Conservation (phyloP, 1,284 basidiomycete genomes). For the Wallemia hederae region DNA sequence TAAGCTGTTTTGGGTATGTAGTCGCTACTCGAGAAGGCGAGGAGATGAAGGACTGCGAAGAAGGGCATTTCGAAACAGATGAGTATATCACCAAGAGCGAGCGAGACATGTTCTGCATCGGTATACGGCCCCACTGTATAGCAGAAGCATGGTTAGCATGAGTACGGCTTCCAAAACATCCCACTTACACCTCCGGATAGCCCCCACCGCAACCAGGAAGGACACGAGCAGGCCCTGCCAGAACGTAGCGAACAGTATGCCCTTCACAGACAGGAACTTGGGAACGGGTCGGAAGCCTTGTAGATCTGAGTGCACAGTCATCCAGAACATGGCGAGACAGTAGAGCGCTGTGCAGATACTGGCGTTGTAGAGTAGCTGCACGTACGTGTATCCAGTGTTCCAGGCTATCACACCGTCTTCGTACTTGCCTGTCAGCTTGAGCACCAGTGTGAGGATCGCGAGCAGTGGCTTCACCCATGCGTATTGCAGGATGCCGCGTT, state of each 20-base stretch:
- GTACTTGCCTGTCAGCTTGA: slow-evolving; percentile 65
- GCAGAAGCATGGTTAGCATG: not conserved
- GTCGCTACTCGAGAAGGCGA: slow-evolving; percentile 57
- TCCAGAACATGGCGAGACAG: slow-evolving; percentile 83
- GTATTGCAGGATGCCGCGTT: slow-evolving; percentile 86
- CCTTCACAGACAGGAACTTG: slow-evolving; percentile 93
- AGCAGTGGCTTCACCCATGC: slow-evolving; percentile 85
- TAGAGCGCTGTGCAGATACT: slow-evolving; percentile 40
- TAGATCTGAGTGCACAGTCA: slow-evolving; percentile 44
- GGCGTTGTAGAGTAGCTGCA: slow-evolving; percentile 42
- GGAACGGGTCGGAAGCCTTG: slow-evolving; percentile 52
- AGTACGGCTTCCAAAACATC: slow-evolving; percentile 4
- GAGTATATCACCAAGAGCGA: slow-evolving; percentile 62
- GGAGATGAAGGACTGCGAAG: slow-evolving; percentile 77
- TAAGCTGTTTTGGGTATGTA: slow-evolving; percentile 37
- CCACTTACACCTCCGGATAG: slow-evolving; percentile 26
- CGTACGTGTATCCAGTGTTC: slow-evolving; percentile 69
- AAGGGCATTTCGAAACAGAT: slow-evolving; percentile 95
- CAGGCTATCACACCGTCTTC: slow-evolving; percentile 61
- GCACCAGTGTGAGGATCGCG: slow-evolving; percentile 49
- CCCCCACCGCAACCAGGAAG: slow-evolving; percentile 50
- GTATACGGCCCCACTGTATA: slow-evolving; percentile 48
- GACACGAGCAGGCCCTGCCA: slow-evolving; percentile 80
- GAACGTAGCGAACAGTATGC: slow-evolving; percentile 91
- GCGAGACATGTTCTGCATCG: slow-evolving; percentile 63